A percentile compares a stretch with the other conserved stretches of the same genome.
phyloP scores from a whole-genome alignment of 2,329 filamentous ascomycete species.

The Exophiala lecanii-corni region DNA sequence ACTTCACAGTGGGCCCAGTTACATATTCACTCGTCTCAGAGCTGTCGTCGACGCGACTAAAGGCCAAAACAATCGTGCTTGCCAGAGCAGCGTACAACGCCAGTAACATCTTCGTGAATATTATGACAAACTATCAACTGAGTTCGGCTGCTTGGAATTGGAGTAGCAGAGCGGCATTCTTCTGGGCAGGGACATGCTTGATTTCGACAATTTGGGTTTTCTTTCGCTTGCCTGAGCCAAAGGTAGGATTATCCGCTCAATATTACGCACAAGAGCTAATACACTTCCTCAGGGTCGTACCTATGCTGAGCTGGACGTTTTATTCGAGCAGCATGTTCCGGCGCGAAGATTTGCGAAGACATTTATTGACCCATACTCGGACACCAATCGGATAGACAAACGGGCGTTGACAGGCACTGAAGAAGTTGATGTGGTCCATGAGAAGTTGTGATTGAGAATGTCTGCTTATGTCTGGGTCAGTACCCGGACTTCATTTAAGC shows the following conservation, averaged over 20 bases:
- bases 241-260: no score
- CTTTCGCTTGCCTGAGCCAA: slow-evolving; percentile 41
- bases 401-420: not conserved
- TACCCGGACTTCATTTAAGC: no score
- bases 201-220: slow-evolving; percentile 36
- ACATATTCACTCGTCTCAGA: slow-evolving; percentile 51
- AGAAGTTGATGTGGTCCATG: not conserved
- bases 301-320: slow-evolving; percentile 39
- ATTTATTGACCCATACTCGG: slow-evolving; percentile 25
- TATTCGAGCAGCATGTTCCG: slow-evolving; percentile 37
- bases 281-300: slow-evolving; percentile 40
- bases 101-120: slow-evolving; percentile 26
- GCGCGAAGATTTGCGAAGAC: slow-evolving; percentile 36
- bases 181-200: slow-evolving; percentile 34
- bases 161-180: slow-evolving; percentile 34
- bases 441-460: not conserved
- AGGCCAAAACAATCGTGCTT: slow-evolving; percentile 51
- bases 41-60: slow-evolving; percentile 49
- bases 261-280: not conserved
- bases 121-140: slow-evolving; percentile 30
- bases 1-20: slow-evolving; percentile 51
- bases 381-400: not conserved
- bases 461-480: no score
- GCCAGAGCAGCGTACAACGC: slow-evolving; percentile 48
- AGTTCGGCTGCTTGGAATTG: slow-evolving; percentile 32